These are phyloP conservation scores for Paraglomus brasilianum DNA, from an alignment of 192 early-diverging fungal genomes.

Conservation along the genomic window DNA sequence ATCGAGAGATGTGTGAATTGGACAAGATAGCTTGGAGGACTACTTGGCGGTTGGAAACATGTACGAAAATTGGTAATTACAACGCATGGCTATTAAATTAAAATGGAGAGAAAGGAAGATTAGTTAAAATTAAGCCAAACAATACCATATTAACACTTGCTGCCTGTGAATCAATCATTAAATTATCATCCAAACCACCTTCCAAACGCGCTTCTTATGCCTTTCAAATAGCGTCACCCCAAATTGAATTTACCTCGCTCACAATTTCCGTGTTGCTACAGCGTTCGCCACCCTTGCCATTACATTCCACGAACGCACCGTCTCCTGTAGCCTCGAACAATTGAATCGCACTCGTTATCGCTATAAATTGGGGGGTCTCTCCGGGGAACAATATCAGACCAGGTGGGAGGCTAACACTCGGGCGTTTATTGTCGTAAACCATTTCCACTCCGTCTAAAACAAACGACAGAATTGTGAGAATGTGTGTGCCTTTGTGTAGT, in stretches of 20 bases:
- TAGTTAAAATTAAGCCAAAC: conserved; percentile 2
- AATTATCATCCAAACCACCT: no score
- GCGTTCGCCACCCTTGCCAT: not conserved
- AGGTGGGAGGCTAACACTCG: not conserved
- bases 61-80: conserved; percentile 30
- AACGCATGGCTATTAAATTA: not conserved
- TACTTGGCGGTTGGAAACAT: conserved; percentile 25
- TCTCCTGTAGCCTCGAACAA: conserved; percentile 25
- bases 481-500: no score
- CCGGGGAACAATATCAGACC: conserved; percentile 21
- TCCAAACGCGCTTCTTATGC: no score
- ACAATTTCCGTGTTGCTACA: not conserved
- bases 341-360: conserved; percentile 16
- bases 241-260: conserved; percentile 4
- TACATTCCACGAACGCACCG: conserved; percentile 22
- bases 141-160: not conserved
- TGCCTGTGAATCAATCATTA: no score
- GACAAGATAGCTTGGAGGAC: not conserved
- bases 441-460: no score
- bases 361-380: conserved; percentile 17
- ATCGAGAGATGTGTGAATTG: conserved; percentile 29
- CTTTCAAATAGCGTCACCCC: no score
- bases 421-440: no score
- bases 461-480: no score
- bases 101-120: not conserved